Base-by-base conservation (phyloP, 306 rosid species). In the Abrus precatorius region DNA sequence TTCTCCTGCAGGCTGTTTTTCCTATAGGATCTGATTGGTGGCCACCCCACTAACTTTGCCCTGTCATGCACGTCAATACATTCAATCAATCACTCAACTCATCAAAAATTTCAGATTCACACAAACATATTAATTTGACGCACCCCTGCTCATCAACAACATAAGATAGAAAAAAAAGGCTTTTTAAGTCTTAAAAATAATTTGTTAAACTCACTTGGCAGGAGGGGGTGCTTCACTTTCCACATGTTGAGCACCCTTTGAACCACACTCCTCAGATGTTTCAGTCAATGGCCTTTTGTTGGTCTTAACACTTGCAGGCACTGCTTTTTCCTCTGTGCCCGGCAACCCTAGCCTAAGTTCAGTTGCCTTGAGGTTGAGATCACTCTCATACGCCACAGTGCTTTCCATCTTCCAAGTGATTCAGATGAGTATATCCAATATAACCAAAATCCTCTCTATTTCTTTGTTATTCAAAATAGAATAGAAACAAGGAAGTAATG, bases 41-140 rank as follows among this genome's bases (percentile, higher is more conserved):
- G 97, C 98, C 98, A 95, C 38, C 98, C 98, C 47, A 92, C 97
- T 20, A 92, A 87, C 72, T 95, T 94, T 63, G 95, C 86, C 83
- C 98, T 95, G 86, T 1, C 34, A 87, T 61, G 4, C 44, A 87
- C 33, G 3, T 33, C 59, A 77, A 75, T 7, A 72, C 13, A 40
- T 67, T 65, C 2, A 83, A 72, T 20, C 0, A 59, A 54, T 65
- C 2, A 84, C 9, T n/a, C 40, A 29, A 69, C 7, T 49, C 20
- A 48, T 45, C 28, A 83, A 32, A 78, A 33, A 1, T n/a, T 63
- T 41, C 13, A 69, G 0, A 40, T 30, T 7, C 60, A 53, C 11
- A 53, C 13, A 59, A 78, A 48, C 2, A 60, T 20, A 20, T 20
- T 20, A 32, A 6, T 60, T 60, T 9, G 55, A 43, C 6, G 38